Percentiles rank a stretch among this genome's conserved stretches.
phyloP scores from a whole-genome alignment of 768 basidiomycete species.

The Favolaschia claudopus region DNA sequence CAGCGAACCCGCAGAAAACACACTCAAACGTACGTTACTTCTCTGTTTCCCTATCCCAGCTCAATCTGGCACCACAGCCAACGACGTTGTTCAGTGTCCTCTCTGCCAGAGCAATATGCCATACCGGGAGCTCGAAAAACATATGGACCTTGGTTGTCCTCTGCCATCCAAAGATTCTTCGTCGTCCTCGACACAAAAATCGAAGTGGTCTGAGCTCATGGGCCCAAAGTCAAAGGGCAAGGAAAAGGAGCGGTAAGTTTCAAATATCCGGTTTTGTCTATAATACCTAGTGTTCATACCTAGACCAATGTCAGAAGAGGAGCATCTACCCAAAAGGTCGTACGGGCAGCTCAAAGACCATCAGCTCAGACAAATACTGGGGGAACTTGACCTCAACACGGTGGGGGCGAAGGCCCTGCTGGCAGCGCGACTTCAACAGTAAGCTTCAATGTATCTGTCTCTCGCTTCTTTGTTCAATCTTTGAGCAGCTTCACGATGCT shows the following conservation, averaged over 20 bases:
- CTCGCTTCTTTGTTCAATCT: background rate
- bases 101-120: conserved; percentile 60
- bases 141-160: conserved; percentile 70
- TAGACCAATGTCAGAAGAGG: conserved; percentile 40
- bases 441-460: conserved; percentile 15
- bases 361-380: conserved; percentile 63
- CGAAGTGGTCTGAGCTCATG: conserved; percentile 58
- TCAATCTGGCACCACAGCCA: conserved; percentile 37
- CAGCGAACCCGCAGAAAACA: background rate
- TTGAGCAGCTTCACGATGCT: conserved; percentile 68
- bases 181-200: conserved; percentile 37
- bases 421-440: conserved; percentile 70
- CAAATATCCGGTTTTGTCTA: background rate
- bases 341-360: conserved; percentile 72
- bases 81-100: conserved; percentile 63
- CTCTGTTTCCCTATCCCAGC: background rate
- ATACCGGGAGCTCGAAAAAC: conserved; percentile 59
- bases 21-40: conserved; percentile 6
- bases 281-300: conserved; percentile 20
- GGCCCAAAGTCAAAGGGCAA: conserved; percentile 48
- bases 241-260: conserved; percentile 43
- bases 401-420: conserved; percentile 59
- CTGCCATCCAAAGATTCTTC: conserved; percentile 30
- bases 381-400: conserved; percentile 55
- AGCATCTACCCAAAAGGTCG: conserved; percentile 67